A percentile compares a stretch with the other conserved stretches of the same genome.
phyloP scores from a whole-genome alignment of 2,329 filamentous ascomycete genomes.

The Sarocladiaceae sp. region DNA sequence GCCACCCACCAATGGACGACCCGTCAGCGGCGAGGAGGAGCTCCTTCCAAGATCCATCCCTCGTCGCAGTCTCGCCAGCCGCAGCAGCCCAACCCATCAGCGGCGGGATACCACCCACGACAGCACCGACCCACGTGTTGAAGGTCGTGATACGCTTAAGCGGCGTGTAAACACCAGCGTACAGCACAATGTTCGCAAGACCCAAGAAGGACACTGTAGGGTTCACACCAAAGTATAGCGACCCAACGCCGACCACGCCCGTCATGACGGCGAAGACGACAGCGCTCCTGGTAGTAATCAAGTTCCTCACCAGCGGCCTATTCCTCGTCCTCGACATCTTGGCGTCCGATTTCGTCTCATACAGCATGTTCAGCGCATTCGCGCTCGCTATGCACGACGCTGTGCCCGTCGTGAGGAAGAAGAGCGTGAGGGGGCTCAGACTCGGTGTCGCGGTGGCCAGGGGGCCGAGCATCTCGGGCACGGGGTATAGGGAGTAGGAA shows the following conservation, averaged over 20 bases:
- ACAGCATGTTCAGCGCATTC: constrained; percentile 95
- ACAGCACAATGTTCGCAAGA: constrained; percentile 77
- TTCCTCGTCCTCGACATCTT: constrained; percentile 93
- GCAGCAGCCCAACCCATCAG: constrained; percentile 98
- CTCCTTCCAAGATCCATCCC: constrained; percentile 69
- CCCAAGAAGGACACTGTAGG: constrained; percentile 86
- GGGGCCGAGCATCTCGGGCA: constrained; percentile 75
- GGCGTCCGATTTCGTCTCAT: constrained; percentile 84
- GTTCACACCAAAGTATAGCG: constrained; percentile 86
- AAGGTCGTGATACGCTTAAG: constrained; percentile 79
- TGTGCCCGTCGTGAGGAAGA: constrained; percentile 87
- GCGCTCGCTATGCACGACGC: constrained; percentile 84
- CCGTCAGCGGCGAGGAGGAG: constrained; percentile 61
- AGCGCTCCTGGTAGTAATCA: constrained; percentile 67
- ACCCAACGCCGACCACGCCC: constrained; percentile 60
- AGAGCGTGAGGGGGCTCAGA: constrained; percentile 80
- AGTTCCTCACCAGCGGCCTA: constrained; percentile 74
- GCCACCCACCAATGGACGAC: constrained; percentile 72
- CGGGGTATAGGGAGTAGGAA: constrained; percentile 87
- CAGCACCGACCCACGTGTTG: constrained; percentile 92
- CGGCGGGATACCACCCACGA: constrained; percentile 90
- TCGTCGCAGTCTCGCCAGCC: constrained; percentile 76
- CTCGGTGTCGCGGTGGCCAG: constrained; percentile 64
- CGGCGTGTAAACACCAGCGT: constrained; percentile 88
- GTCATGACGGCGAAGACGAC: constrained; percentile 72